These are phyloP conservation scores for Gymnopilus junonius DNA, from an alignment of 768 basidiomycete species.

Conservation along the genomic window DNA sequence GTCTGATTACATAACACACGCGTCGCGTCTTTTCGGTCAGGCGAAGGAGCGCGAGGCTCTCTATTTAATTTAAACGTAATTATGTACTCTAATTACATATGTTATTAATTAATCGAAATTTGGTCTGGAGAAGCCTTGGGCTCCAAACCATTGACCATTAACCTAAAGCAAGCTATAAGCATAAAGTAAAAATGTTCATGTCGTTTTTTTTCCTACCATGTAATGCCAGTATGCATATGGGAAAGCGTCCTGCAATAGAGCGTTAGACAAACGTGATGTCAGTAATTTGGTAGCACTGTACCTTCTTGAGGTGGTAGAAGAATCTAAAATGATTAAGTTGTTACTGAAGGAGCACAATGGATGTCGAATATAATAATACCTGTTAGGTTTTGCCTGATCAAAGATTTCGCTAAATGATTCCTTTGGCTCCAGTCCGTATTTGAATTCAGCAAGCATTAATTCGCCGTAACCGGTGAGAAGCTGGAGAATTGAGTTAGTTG, in stretches of 20 bases:
- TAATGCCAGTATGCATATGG: slow-evolving; percentile 79
- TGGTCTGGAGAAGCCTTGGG: slow-evolving; percentile 18
- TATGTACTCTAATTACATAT: neutral
- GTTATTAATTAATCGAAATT: slow-evolving; percentile 4
- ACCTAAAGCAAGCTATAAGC: slow-evolving; percentile 40
- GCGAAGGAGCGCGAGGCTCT: neutral
- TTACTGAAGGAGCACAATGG: slow-evolving; percentile 7
- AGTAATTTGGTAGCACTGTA: slow-evolving; percentile 21
- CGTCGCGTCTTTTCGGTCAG: slow-evolving; percentile 18
- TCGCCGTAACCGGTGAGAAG: slow-evolving; percentile 82
- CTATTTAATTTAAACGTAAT: neutral
- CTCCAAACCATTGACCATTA: slow-evolving; percentile 51
- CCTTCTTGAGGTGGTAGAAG: slow-evolving; percentile 92
- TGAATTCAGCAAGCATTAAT: slow-evolving; percentile 91
- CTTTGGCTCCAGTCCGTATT: slow-evolving; percentile 86
- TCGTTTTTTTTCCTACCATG: slow-evolving; percentile 56
- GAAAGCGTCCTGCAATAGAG: slow-evolving; percentile 55
- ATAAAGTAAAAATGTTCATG: slow-evolving; percentile 23
- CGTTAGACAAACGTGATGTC: slow-evolving; percentile 9
- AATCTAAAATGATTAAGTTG: slow-evolving; percentile 39
- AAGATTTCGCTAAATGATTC: slow-evolving; percentile 78
- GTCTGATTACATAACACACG: slow-evolving; percentile 22
- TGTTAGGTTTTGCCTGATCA: slow-evolving; percentile 77
- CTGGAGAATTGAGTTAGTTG: slow-evolving; percentile 36
- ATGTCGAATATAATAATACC: slow-evolving; percentile 42